Evolutionary conservation across 164 flowering plant genomes (phyloP).

Genomic region (Aristolochia fimbriata): DNA sequence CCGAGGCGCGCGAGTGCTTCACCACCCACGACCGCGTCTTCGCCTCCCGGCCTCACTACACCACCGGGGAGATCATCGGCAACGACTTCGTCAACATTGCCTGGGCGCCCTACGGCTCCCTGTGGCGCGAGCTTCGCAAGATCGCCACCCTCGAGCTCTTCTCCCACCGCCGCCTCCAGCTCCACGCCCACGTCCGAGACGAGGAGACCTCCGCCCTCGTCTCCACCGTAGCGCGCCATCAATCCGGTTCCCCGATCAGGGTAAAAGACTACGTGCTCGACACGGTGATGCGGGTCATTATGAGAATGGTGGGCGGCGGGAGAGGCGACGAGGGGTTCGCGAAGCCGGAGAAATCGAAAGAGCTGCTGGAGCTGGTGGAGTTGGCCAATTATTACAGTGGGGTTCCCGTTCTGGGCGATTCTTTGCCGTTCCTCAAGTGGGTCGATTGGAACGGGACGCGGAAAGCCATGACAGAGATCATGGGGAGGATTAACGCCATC

Average conservation of each 20-base stretch:
- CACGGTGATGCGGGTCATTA: not conserved
- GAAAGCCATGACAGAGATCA: constrained; percentile 5
- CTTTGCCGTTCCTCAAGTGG: constrained; percentile 18
- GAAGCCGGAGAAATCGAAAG: not conserved
- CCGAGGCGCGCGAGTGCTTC: constrained; percentile 4
- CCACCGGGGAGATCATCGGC: not conserved
- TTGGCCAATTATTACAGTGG: constrained; percentile 5
- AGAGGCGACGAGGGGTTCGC: not conserved
- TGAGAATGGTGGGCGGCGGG: not conserved
- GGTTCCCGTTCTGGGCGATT: constrained; percentile 10
- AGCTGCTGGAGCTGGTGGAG: not conserved
- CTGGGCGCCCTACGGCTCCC: constrained; percentile 4
- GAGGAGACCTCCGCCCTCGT: not conserved
- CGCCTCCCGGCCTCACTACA: not conserved
- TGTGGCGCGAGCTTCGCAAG: constrained; percentile 5
- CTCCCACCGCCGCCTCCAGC: constrained; percentile 1
- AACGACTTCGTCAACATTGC: not conserved
- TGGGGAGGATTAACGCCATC: not conserved
- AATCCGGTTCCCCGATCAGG: not conserved
- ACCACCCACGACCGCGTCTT: constrained; percentile 2
- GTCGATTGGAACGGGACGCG: constrained; percentile 13
- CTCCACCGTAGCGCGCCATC: too few relatives aligned
- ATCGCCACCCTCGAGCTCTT: constrained; percentile 2
- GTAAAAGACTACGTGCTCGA: not conserved
- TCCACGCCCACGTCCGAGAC: not conserved